Percentiles rank a stretch among this genome's conserved stretches.
Evolutionary conservation across 202 grass and related monocot genomes (phyloP).

Genomic region (Zizania palustris): DNA sequence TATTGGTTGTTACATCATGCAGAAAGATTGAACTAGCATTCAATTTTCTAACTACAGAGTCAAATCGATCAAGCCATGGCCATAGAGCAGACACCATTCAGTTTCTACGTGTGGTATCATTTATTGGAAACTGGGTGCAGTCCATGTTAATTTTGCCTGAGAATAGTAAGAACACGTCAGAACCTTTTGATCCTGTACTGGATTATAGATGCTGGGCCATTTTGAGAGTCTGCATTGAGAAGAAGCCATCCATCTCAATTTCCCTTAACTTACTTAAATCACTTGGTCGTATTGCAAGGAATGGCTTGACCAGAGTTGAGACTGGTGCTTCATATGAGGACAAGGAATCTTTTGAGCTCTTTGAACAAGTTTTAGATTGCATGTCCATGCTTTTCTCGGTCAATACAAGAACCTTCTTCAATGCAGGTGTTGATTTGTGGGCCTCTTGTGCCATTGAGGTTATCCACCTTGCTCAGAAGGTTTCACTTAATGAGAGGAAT

Average conservation of each 20-base stretch:
- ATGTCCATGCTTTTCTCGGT: conserved; percentile 64
- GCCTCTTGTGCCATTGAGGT: conserved; percentile 62
- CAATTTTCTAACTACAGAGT: conserved; percentile 53
- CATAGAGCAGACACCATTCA: conserved; percentile 39
- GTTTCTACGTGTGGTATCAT: conserved; percentile 59
- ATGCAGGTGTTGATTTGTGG: conserved; percentile 77
- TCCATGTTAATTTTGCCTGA: conserved; percentile 60
- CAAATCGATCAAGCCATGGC: conserved; percentile 42
- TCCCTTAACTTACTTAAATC: conserved; percentile 74
- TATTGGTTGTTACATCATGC: conserved; percentile 45
- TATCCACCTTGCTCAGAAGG: conserved; percentile 73
- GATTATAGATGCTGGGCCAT: conserved; percentile 79
- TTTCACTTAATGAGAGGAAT: conserved; percentile 50
- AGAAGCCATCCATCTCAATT: conserved; percentile 63
- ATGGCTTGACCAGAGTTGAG: conserved; percentile 57
- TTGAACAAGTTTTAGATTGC: conserved; percentile 64
- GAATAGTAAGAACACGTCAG: conserved; percentile 57
- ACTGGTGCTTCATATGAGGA: conserved; percentile 17
- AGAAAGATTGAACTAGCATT: conserved; percentile 82
- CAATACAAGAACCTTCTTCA: conserved; percentile 89
- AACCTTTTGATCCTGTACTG: conserved; percentile 66
- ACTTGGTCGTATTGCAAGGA: conserved; percentile 64
- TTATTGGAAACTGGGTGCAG: conserved; percentile 84
- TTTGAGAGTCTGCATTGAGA: conserved; percentile 70
- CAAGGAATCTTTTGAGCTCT: conserved; percentile 59